Base-by-base conservation (phyloP, 2,329 filamentous ascomycete species). In the Fusarium scirpi region DNA sequence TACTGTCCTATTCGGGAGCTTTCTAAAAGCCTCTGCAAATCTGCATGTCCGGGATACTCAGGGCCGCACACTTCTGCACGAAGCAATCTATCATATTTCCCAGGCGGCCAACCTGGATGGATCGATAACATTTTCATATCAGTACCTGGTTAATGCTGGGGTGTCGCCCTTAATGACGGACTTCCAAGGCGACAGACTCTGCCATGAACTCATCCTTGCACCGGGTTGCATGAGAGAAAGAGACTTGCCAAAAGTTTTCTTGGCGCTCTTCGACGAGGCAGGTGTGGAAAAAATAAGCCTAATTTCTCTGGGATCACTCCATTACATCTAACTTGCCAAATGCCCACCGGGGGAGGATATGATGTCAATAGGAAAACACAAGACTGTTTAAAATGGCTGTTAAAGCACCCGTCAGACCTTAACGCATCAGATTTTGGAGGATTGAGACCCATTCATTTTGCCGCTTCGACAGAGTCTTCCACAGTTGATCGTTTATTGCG, bases 391-490 rank as follows among this genome's bases (percentile, higher is more conserved):
- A 30, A 56, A 24, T 65, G 49, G 57, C 41, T 73, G 3, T 38
- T 67, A 2, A 15, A 58, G 7, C 32, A 54, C 6, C 56, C 62
- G 4, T 38, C 46, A 1, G 20, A 58, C 5, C 44, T 46, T 16
- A 58, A 73, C 8, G 20, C 18, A 3, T 30, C 58, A 40, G 65
- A 73, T 22, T 44, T 6, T 2, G 25, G 30, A 40, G 70, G 68
- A 6, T 20, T 71, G 20, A 61, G 48, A 13, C 55, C 68, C n/a
- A 59, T 73, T 20, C 71, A 73, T 34, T 65, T 70, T 16, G 70
- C 71, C 12, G 68, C 70, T 22, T 73, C 71, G 4, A 34, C 49
- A 2, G 22, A 46, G 16, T 46, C 62, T 16, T 57, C 51, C 43
- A 32, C 40, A 6, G 59, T 71, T 12, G 43, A 56, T 22, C 32